Evolutionary conservation across 2,329 filamentous ascomycete genomes (phyloP), one percentile per base, ranked within the genome.

Genomic region (Thermoascus crustaceus): DNA sequence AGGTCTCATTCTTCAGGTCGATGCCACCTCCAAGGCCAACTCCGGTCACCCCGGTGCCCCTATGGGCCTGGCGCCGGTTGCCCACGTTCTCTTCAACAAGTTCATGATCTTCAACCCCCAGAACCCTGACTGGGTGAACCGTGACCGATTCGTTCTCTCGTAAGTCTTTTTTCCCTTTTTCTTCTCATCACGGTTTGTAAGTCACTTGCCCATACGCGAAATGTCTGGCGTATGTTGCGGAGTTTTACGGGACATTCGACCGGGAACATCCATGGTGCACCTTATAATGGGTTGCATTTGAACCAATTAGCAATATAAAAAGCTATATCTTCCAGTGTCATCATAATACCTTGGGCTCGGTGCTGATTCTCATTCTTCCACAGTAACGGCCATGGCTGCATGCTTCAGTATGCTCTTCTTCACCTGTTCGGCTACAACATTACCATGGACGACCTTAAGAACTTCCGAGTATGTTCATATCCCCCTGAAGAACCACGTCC

Each of bases 71-170:
- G 91, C 91, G 59, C 89, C 91, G 45, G 80, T 88, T 59, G 82
- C 91, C 66, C 91, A 96, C 76, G 86, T 96, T 58, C 79, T 98
- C 48, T 98, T 85, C 74, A 94, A 94, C 79, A 93, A 91, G 69
- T 93, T 95, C 76, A 86, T 98, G 86, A 93, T 72, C 66, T 98
- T 95, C 78, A 98, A 96, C 82, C 91, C 91, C 57, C 93, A 95
- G 82, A 95, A 94, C 78, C 85, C 91, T 54, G 75, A 86, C 48
- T 98, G 88, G 88, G 59, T 91, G 56, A 96, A 96, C 79, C 82
- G 91, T 60, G 91, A 98, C 71, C 84, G 91, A 66, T 98, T 98
- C 61, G 87, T 98, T 45, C 87, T 98, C 64, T 98, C 91, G 88
- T 95, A 78, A 77, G 88, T 82, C 13, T 29, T 27, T 32, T 19